These are phyloP conservation scores for Pholiota conissans DNA, from an alignment of 768 basidiomycete species.

Conservation along the genomic window DNA sequence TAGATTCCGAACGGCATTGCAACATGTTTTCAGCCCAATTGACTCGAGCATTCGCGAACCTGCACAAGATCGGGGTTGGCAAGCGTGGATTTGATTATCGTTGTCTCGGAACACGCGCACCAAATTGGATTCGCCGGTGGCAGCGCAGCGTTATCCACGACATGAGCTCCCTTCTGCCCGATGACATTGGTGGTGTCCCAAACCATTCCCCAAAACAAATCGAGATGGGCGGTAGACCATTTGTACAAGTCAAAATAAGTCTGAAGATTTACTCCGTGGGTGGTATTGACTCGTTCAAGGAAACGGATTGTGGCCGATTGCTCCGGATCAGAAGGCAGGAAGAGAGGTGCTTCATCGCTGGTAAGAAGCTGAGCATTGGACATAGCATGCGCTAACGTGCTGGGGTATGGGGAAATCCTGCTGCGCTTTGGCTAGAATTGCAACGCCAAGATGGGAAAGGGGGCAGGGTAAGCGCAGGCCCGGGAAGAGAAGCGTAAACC, in stretches of 20 bases:
- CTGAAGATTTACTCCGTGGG: slow-evolving; percentile 40
- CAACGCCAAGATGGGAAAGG: slow-evolving; percentile 10
- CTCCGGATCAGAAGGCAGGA: slow-evolving; percentile 42
- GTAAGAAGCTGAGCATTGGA: background rate
- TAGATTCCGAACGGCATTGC: slow-evolving; percentile 50
- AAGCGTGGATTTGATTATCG: slow-evolving; percentile 8
- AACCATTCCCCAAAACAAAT: slow-evolving; percentile 69
- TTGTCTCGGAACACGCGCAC: slow-evolving; percentile 34
- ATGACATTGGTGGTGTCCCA: slow-evolving; percentile 70
- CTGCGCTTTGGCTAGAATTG: slow-evolving; percentile 4
- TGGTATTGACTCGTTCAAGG: slow-evolving; percentile 49
- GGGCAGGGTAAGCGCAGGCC: slow-evolving; percentile 12
- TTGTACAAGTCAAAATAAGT: slow-evolving; percentile 65
- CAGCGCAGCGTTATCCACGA: slow-evolving; percentile 53
- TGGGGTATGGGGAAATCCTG: background rate
- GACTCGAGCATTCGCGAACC: slow-evolving; percentile 58
- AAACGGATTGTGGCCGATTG: slow-evolving; percentile 51
- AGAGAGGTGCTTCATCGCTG: slow-evolving; percentile 35
- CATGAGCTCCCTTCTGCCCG: slow-evolving; percentile 59
- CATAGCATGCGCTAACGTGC: background rate
- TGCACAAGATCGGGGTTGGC: slow-evolving; percentile 20
- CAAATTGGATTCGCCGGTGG: slow-evolving; percentile 68
- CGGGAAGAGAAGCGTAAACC: background rate
- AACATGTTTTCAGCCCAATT: slow-evolving; percentile 89
- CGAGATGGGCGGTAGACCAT: slow-evolving; percentile 64